These are phyloP conservation scores for Antitrichia curtipendula DNA, from an alignment of 225 moss, liverwort and hornwort species.

Conservation along the genomic window DNA sequence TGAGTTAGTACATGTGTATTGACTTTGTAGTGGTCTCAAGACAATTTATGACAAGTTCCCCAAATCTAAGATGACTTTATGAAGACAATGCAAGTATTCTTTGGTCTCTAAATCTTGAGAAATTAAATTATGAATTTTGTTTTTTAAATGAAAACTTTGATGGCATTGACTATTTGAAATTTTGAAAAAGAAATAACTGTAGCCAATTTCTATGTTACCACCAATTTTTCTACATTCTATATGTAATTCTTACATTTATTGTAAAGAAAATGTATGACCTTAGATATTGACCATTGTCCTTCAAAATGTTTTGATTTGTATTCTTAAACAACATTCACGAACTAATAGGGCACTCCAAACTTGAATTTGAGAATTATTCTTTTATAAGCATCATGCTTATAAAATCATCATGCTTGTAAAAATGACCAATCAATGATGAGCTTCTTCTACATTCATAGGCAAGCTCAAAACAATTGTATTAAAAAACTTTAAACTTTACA, in stretches of 20 bases:
- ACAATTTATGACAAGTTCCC: too few relatives aligned
- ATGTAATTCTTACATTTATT: background rate
- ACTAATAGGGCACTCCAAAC: background rate
- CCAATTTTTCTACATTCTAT: background rate
- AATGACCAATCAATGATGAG: background rate
- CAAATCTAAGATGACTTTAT: background rate
- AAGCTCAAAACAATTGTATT: background rate
- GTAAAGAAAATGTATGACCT: too few relatives aligned
- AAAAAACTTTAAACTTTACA: background rate
- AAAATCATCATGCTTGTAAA: background rate
- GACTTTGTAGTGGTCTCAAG: background rate
- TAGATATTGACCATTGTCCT: background rate
- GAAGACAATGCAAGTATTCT: background rate
- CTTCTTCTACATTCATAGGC: rapidly evolving
- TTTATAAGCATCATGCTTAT: background rate
- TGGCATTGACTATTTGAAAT: background rate
- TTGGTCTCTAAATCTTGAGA: background rate
- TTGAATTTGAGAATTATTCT: background rate
- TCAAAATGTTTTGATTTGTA: background rate
- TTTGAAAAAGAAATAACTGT: background rate
- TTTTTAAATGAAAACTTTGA: background rate
- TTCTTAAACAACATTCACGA: background rate
- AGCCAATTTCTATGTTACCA: background rate
- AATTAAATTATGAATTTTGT: background rate
- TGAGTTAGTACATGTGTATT: background rate